These are phyloP conservation scores for Microthlaspi erraticum DNA, from an alignment of 345 rosid genomes.

Conservation along the genomic window DNA sequence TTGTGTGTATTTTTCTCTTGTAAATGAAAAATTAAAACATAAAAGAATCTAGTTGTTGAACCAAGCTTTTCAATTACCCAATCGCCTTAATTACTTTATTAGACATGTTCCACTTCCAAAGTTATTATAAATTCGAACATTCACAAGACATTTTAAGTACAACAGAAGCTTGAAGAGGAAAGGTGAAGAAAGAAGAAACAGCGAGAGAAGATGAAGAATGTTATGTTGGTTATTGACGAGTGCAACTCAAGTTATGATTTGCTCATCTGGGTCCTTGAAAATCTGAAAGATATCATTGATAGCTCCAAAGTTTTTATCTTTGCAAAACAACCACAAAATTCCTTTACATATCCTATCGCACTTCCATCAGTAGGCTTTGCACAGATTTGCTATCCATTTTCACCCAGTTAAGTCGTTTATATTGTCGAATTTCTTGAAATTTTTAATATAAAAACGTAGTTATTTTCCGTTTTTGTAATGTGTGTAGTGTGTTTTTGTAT, in stretches of 20 bases:
- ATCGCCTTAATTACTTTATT: conserved; percentile 19
- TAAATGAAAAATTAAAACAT: neutral
- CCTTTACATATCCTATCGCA: neutral
- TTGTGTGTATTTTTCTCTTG: neutral
- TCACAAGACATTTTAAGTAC: conserved; percentile 1
- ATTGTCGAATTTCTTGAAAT: neutral
- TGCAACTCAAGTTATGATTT: conserved; percentile 50
- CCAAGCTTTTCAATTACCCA: conserved; percentile 35
- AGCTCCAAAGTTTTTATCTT: conserved; percentile 44
- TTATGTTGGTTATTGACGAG: conserved; percentile 65
- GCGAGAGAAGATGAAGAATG: conserved; percentile 45
- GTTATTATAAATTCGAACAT: conserved; percentile 29
- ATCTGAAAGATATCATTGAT: conserved; percentile 47
- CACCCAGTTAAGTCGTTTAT: conserved; percentile 38
- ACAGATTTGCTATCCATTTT: conserved; percentile 45
- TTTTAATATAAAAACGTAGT: neutral
- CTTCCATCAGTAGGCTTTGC: conserved; percentile 42
- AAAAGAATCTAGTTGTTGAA: conserved; percentile 31
- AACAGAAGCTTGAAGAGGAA: conserved; percentile 27
- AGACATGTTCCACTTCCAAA: conserved; percentile 15
- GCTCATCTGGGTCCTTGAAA: conserved; percentile 55
- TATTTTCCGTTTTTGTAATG: neutral
- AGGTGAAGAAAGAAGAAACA: neutral
- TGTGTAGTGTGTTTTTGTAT: conserved; percentile 2
- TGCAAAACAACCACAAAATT: conserved; percentile 46